Conservation (phyloP, 2,329 filamentous ascomycete species). For the Colletotrichum lindemuthianum region DNA sequence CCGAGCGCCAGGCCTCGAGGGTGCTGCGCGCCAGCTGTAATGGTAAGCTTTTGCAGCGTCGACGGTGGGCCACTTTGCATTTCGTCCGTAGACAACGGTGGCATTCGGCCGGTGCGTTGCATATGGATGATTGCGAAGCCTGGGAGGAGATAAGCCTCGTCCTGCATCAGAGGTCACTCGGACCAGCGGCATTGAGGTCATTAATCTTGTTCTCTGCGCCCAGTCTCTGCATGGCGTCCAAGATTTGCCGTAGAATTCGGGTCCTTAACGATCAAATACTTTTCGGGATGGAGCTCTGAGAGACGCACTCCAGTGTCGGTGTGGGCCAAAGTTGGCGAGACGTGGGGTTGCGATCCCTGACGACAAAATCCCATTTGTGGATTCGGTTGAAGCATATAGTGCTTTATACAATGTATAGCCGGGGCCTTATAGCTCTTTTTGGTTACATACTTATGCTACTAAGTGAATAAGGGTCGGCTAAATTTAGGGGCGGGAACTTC, state of each 20-base stretch:
- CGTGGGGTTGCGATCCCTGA: neutral
- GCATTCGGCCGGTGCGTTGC: constrained; percentile 16
- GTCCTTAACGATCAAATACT: too few species aligned
- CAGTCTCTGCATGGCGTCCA: too few species aligned
- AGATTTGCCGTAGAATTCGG: too few species aligned
- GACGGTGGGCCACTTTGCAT: constrained; percentile 31
- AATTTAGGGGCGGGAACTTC: constrained; percentile 35
- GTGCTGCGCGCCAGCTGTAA: constrained; percentile 15
- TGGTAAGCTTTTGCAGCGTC: constrained; percentile 17
- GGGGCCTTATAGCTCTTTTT: neutral
- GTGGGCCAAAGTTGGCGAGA: neutral
- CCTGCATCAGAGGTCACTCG: too few species aligned
- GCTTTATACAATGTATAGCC: neutral
- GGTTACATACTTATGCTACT: constrained; percentile 11
- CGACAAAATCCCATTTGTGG: neutral
- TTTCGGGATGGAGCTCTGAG: too few species aligned
- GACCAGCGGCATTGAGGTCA: too few species aligned
- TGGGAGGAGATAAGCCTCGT: too few species aligned
- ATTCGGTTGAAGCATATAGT: neutral
- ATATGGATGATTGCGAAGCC: neutral
- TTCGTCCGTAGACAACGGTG: constrained; percentile 32
- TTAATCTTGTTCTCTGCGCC: too few species aligned
- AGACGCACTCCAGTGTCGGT: too few species aligned
- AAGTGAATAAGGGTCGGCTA: constrained; percentile 17
- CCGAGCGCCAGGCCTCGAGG: neutral